A percentile compares a stretch with the other conserved stretches of the same genome.
Evolutionary conservation across 371 early-diverging fungal species (phyloP).

Genomic region (Mortierella sp.): DNA sequence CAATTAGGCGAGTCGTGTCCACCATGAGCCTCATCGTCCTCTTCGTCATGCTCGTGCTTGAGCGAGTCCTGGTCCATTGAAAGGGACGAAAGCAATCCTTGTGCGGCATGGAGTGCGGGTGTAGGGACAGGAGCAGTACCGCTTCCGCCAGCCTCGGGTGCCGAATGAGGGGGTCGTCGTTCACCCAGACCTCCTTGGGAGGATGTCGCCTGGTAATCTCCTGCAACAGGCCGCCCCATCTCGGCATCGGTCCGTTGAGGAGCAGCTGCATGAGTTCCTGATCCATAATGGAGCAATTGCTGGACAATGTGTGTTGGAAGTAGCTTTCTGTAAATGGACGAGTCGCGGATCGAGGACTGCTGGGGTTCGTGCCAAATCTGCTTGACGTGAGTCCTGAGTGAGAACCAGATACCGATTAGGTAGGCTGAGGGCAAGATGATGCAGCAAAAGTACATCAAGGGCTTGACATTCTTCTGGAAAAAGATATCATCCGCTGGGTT

Average conservation of each 20-base stretch:
- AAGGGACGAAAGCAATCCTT: slow-evolving; percentile 50
- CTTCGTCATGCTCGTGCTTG: slow-evolving; percentile 65
- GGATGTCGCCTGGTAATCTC: slow-evolving; percentile 36
- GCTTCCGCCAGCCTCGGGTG: slow-evolving; percentile 12
- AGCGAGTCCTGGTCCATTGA: slow-evolving; percentile 38
- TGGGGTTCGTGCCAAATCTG: slow-evolving; percentile 82
- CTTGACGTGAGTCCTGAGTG: slow-evolving; percentile 91
- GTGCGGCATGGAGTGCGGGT: slow-evolving; percentile 36
- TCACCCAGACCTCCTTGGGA: slow-evolving; percentile 7
- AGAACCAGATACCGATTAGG: slow-evolving; percentile 93
- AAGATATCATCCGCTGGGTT: slow-evolving; percentile 87
- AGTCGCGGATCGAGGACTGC: slow-evolving; percentile 59
- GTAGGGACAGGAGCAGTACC: slow-evolving; percentile 8
- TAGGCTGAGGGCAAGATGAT: slow-evolving; percentile 89
- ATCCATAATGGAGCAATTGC: slow-evolving; percentile 53
- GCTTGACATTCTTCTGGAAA: slow-evolving; percentile 83
- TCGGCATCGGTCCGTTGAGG: slow-evolving; percentile 29
- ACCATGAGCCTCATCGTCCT: slow-evolving; percentile 73
- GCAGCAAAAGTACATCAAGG: slow-evolving; percentile 93
- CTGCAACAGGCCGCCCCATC: slow-evolving; percentile 22
- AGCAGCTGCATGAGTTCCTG: slow-evolving; percentile 19
- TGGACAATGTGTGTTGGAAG: slow-evolving; percentile 54
- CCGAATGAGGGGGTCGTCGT: slow-evolving; percentile 36
- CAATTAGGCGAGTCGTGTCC: slow-evolving; percentile 97
- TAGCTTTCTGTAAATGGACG: slow-evolving; percentile 59